Evolutionary conservation across 2,329 filamentous ascomycete species (phyloP).

Genomic region (Bipolaris bicolor): DNA sequence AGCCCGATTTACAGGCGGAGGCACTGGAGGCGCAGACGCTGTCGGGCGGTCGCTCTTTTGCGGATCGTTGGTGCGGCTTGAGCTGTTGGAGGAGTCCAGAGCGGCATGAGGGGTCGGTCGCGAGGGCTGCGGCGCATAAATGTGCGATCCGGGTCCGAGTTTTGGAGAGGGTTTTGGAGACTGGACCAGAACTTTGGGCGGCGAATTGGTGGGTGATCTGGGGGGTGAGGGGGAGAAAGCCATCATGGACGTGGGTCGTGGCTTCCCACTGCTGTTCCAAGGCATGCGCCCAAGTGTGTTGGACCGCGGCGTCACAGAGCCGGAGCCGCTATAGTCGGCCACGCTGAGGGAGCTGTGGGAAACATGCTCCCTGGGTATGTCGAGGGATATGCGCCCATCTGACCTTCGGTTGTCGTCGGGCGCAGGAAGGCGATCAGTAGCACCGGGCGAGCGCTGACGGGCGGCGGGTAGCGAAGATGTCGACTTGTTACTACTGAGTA

Average conservation of each 20-base stretch:
- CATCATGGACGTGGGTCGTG: conserved; percentile 57
- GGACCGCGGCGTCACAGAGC: conserved; percentile 41
- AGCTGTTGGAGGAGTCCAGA: conserved; percentile 35
- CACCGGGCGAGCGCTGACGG: conserved; percentile 43
- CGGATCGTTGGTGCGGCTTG: conserved; percentile 41
- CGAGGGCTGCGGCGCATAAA: conserved; percentile 45
- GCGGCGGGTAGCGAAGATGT: conserved; percentile 28
- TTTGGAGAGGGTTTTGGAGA: conserved; percentile 73
- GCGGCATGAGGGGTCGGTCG: conserved; percentile 33
- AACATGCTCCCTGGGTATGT: conserved; percentile 47
- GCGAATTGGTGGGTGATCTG: conserved; percentile 57
- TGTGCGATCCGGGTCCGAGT: conserved; percentile 30
- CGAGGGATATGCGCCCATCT: conserved; percentile 50
- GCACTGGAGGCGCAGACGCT: conserved; percentile 51
- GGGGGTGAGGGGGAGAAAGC: conserved; percentile 55
- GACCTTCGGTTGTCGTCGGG: conserved; percentile 38
- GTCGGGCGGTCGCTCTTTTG: conserved; percentile 48
- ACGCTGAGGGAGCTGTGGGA: conserved; percentile 31
- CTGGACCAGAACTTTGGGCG: conserved; percentile 71
- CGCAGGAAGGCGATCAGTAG: conserved; percentile 35
- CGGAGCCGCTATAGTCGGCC: conserved; percentile 47
- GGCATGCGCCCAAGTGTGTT: conserved; percentile 43
- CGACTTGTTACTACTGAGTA: conserved; percentile 57
- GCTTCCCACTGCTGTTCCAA: conserved; percentile 46
- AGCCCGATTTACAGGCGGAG: conserved; percentile 79